These are phyloP conservation scores for Leccinum variicolor DNA, from an alignment of 768 basidiomycete genomes.

Conservation along the genomic window DNA sequence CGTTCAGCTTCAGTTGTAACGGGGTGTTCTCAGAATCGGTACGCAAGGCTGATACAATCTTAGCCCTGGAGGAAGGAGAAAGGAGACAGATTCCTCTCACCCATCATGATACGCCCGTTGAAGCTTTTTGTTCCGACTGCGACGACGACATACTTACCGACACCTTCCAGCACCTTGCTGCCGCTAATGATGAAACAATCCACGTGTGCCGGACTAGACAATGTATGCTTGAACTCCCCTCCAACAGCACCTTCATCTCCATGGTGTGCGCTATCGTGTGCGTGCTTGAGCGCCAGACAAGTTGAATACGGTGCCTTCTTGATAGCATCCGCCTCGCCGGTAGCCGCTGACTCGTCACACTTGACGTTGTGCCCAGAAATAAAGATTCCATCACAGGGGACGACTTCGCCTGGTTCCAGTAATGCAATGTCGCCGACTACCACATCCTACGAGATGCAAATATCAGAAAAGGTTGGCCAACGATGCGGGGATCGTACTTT, in stretches of 20 bases:
- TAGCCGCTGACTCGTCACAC: constrained; percentile 95
- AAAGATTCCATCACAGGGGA: constrained; percentile 96
- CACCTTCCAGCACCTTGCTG: constrained; percentile 90
- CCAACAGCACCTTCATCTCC: constrained; percentile 24
- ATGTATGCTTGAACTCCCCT: constrained; percentile 14
- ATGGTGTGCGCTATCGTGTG: constrained; percentile 18
- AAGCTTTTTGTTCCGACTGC: constrained; percentile 91
- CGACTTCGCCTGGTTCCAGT: constrained; percentile 91
- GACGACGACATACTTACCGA: constrained; percentile 89
- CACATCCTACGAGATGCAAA: constrained; percentile 57
- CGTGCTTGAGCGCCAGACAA: constrained; percentile 51
- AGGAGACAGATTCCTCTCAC: constrained; percentile 42
- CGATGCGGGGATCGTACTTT: constrained; percentile 48
- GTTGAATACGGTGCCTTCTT: constrained; percentile 81
- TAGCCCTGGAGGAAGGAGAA: neutral
- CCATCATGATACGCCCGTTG: constrained; percentile 97
- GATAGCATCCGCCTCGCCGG: constrained; percentile 95
- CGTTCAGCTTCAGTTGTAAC: constrained; percentile 89
- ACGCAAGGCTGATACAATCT: constrained; percentile 60
- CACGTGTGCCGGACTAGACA: constrained; percentile 45
- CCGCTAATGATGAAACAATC: constrained; percentile 94
- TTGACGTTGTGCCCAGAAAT: constrained; percentile 88
- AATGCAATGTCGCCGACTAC: constrained; percentile 92
- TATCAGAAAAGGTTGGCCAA: constrained; percentile 6
- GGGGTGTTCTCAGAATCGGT: constrained; percentile 89